Evolutionary conservation across 2,329 filamentous ascomycete species (phyloP), one percentile per base, ranked within the genome.

Genomic region (Akanthomyces uredinophilus): DNA sequence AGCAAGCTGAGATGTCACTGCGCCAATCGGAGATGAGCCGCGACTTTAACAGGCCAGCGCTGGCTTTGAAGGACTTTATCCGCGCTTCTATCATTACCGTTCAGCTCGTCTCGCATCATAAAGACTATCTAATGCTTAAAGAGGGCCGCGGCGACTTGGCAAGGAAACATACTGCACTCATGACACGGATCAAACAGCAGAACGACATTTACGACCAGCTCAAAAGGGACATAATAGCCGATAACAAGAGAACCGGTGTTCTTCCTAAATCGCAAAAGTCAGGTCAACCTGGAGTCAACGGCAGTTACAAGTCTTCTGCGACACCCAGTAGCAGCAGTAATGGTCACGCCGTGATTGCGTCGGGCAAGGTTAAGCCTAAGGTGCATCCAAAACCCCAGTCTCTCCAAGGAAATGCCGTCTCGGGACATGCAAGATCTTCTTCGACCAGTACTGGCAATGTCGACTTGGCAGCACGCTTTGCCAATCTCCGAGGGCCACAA

Each of bases 31-130:
- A 86, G 65, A 83, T 82, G 58, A 79, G 81, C 62, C 79, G 87
- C 63, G 83, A 84, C 64, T 88, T 90, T 74, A 78, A 84, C 29
- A 81, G 86, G 41, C 85, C 87, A 5, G 92, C 95, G 70, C 74
- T 86, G 43, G 93, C 93, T 3, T 88, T 96, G 61, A 85, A 89
- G 66, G 90, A 96, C 64, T 98, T 94, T 70, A 83, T 98, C 63
- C 85, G 88, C 65, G 91, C 93, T 13, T 92, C 84, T 64, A 87
- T 92, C 62, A 89, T 97, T 61, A 84, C 90, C 16, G 82, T 92
- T 56, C 87, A 94, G 61, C 78, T 87, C 47, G 87, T 98, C 29
- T 90, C 91, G 2, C 81, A 81, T 41, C 92, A 96, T 72, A 85
- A 83, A 62, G 90, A 94, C 65, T 96, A 87, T 72, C 83, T 85